Evolutionary conservation across 768 basidiomycete genomes (phyloP).

Genomic region (Kwoniella dendrophila): DNA sequence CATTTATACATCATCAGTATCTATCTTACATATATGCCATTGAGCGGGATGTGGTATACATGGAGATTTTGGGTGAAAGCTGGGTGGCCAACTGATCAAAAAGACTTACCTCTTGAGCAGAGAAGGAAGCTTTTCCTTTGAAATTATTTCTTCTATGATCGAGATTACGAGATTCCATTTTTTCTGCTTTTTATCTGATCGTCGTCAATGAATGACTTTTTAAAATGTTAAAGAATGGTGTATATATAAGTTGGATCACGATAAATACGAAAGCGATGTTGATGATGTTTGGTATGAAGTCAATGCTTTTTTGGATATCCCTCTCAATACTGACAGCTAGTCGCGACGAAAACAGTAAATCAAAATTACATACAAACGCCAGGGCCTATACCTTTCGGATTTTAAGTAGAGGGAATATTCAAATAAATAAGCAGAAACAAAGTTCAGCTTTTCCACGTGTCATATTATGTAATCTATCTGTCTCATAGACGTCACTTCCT

Average conservation of each 20-base stretch:
- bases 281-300: neutral
- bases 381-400: neutral
- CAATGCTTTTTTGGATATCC: neutral
- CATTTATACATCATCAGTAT: slow-evolving; percentile 21
- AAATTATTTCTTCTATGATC: slow-evolving; percentile 55
- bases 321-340: neutral
- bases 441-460: neutral
- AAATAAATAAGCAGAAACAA: no score
- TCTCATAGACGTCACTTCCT: slow-evolving; percentile 8
- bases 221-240: neutral
- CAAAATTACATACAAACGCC: neutral
- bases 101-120: slow-evolving; percentile 54
- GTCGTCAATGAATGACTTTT: neutral
- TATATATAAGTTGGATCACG: neutral
- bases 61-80: neutral
- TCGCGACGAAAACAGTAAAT: neutral
- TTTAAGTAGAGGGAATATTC: no score
- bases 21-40: neutral
- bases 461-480: neutral
- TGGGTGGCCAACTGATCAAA: slow-evolving; percentile 20
- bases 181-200: slow-evolving; percentile 15
- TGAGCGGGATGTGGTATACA: neutral
- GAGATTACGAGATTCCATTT: slow-evolving; percentile 52
- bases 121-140: slow-evolving; percentile 57
- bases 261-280: neutral